phyloP scores from a whole-genome alignment of 2,329 filamentous ascomycete species.

The Zasmidium citrigriseum region DNA sequence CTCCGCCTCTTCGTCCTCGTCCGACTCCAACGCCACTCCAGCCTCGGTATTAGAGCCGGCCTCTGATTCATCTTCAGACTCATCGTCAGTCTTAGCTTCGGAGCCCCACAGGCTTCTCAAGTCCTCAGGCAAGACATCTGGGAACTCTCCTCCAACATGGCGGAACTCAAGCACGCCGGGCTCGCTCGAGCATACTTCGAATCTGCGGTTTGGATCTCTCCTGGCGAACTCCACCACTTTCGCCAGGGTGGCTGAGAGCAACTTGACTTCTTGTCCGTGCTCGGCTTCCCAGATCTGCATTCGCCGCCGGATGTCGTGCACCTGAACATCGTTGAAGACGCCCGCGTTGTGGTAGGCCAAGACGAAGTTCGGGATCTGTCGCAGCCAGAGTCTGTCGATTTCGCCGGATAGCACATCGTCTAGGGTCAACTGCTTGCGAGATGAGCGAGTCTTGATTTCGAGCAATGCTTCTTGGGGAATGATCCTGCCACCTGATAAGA shows the following conservation, averaged over 20 bases:
- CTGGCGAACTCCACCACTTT: slow-evolving; percentile 35
- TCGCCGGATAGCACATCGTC: slow-evolving; percentile 43
- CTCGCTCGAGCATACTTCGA: slow-evolving; percentile 39
- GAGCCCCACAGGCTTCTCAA: slow-evolving; percentile 7
- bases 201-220: slow-evolving; percentile 18
- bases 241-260: slow-evolving; percentile 33
- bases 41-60: neutral
- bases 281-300: slow-evolving; percentile 46
- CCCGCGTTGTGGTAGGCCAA: slow-evolving; percentile 51
- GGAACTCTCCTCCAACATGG: slow-evolving; percentile 6
- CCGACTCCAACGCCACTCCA: slow-evolving; percentile 1
- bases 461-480: slow-evolving; percentile 50
- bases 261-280: slow-evolving; percentile 34
- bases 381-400: slow-evolving; percentile 51
- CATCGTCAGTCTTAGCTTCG: too few species aligned
- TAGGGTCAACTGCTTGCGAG: slow-evolving; percentile 20
- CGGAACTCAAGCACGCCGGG: slow-evolving; percentile 39
- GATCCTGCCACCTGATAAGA: slow-evolving; percentile 13
- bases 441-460: slow-evolving; percentile 55
- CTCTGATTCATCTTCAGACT: neutral
- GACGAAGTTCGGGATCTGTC: slow-evolving; percentile 55
- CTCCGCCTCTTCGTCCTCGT: slow-evolving; percentile 13
- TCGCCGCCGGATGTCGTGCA: slow-evolving; percentile 39
- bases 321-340: slow-evolving; percentile 46
- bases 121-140: slow-evolving; percentile 6